Evolutionary conservation across 2,329 filamentous ascomycete genomes (phyloP).

Genomic region (Fusarium incarnatum): DNA sequence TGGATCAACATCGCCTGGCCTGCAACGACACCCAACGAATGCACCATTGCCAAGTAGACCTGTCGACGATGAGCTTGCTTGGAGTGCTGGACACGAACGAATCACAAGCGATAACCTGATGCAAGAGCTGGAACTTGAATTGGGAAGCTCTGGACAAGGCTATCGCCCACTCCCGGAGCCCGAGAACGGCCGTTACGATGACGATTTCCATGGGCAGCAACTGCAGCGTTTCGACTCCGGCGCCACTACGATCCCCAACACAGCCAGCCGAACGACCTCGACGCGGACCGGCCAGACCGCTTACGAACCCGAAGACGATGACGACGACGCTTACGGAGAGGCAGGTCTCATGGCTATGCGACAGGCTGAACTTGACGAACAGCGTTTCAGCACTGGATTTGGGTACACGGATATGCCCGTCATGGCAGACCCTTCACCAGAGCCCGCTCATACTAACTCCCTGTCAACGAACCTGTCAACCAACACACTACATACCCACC

Average conservation of each 20-base stretch:
- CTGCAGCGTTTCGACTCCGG: conserved; percentile 64
- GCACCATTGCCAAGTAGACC: conserved; percentile 68
- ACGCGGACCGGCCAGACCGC: conserved; percentile 34
- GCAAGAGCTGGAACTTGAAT: conserved; percentile 67
- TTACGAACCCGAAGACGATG: conserved; percentile 63
- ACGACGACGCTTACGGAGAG: conserved; percentile 88
- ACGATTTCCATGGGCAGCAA: conserved; percentile 55
- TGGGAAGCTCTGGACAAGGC: conserved; percentile 53
- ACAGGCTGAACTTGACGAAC: conserved; percentile 83
- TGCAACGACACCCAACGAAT: conserved; percentile 69
- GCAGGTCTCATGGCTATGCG: conserved; percentile 86
- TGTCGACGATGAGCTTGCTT: conserved; percentile 58
- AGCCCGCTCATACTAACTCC: conserved; percentile 43
- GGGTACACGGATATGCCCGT: conserved; percentile 49
- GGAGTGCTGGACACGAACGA: conserved; percentile 57
- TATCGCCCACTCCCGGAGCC: conserved; percentile 55
- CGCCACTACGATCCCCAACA: conserved; percentile 57
- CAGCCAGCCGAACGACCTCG: conserved; percentile 40
- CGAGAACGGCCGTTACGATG: conserved; percentile 61
- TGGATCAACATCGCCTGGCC: conserved; percentile 56
- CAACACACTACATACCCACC: conserved; percentile 58
- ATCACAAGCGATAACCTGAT: conserved; percentile 65
- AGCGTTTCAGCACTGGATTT: conserved; percentile 56
- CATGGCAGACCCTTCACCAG: conserved; percentile 41
- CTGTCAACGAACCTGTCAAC: conserved; percentile 57